Base-by-base conservation (phyloP, 345 rosid species). In the Aurinia saxatilis region DNA sequence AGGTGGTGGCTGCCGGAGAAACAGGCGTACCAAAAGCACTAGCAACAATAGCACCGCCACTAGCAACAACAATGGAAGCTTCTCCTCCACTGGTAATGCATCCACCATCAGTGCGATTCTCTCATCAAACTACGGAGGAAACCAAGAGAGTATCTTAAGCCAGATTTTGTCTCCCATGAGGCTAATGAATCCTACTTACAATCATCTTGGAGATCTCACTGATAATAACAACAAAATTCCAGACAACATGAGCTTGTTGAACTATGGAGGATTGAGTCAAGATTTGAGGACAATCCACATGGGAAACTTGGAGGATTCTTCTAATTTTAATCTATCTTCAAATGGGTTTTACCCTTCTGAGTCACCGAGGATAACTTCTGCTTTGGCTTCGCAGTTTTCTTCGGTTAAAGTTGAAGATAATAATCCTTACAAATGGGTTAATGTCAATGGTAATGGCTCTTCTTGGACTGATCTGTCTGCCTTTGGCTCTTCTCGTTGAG, bases 1-100 rank as follows among this genome's bases (percentile, higher is more conserved):
- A 0, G 98, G 98, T 0, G 98, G 98, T 10, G 98, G 98, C 1
- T 89, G 86, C 70, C 31, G 97, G 71, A 81, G 98, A 76, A 89
- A 92, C 82, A 82, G 88, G 69, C 79, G 93, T 59, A 78, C 80
- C 70, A 92, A 89, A 73, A 83, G 81, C 41, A 71, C 13, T 9
- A 58, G 44, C 61, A 65, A 51, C 5, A 64, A 42, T 50, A 65
- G 50, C 54, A 71, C 53, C 23, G 56, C 29, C 41, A 72, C 50
- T 36, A 72, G 66, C 56, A 72, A 64, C 62, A 56, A 39, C 50
- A 72, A 64, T 55, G 25, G 51, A 10, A 70, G 63, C 53, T 40
- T 49, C 67, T 51, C 58, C 13, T 44, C 57, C 21, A 19, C 52
- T 0, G 46, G 67, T 39, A 64, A 64, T 65, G 75, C 65, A 33